Evolutionary conservation across 2,329 filamentous ascomycete species (phyloP).

Genomic region (Aureobasidium musti): DNA sequence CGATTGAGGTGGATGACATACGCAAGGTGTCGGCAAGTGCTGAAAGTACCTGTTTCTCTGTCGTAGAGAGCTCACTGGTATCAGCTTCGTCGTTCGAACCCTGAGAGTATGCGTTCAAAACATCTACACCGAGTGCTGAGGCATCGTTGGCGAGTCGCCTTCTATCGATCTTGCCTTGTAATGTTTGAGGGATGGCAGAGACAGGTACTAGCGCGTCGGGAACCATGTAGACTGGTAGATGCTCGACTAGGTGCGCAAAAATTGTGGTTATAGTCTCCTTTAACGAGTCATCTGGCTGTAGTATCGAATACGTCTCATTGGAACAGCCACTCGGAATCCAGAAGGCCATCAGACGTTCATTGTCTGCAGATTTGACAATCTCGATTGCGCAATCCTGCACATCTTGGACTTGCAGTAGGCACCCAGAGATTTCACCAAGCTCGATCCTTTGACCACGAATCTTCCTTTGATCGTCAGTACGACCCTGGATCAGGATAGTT

Average conservation of each 20-base stretch:
- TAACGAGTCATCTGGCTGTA: slow-evolving; percentile 44
- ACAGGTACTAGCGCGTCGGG: slow-evolving; percentile 74
- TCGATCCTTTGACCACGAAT: slow-evolving; percentile 79
- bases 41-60: slow-evolving; percentile 60
- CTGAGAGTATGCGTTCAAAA: slow-evolving; percentile 49
- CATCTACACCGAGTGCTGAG: slow-evolving; percentile 47
- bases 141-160: slow-evolving; percentile 55
- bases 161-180: slow-evolving; percentile 74
- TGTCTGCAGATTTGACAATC: slow-evolving; percentile 51
- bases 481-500: slow-evolving; percentile 70
- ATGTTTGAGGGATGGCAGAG: slow-evolving; percentile 67
- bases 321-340: slow-evolving; percentile 56
- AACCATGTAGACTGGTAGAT: slow-evolving; percentile 75
- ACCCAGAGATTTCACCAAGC: slow-evolving; percentile 70
- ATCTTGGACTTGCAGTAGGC: slow-evolving; percentile 55
- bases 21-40: slow-evolving; percentile 57
- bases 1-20: slow-evolving; percentile 52
- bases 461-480: slow-evolving; percentile 79
- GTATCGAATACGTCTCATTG: slow-evolving; percentile 40
- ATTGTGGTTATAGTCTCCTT: slow-evolving; percentile 48
- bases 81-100: slow-evolving; percentile 40
- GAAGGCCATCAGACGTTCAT: slow-evolving; percentile 66
- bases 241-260: slow-evolving; percentile 56
- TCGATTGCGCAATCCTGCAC: slow-evolving; percentile 67
- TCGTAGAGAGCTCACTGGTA: slow-evolving; percentile 52